A percentile compares a stretch with the other conserved stretches of the same genome.
These are phyloP conservation scores for Camelina neglecta DNA, from an alignment of 345 rosid genomes.

Conservation along the genomic window DNA sequence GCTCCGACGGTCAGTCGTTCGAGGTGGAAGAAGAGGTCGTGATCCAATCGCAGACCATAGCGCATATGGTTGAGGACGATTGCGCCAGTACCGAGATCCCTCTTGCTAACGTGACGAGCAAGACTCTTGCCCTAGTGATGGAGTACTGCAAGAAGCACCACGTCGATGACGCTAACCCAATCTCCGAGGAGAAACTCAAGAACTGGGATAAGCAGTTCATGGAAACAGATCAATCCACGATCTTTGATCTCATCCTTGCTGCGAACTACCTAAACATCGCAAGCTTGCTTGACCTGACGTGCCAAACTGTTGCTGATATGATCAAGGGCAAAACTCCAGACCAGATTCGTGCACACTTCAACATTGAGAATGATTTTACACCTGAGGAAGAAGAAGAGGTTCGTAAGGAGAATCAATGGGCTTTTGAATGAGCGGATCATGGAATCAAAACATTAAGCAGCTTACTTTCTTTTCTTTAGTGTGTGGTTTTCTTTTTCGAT, in stretches of 20 bases:
- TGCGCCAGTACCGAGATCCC: neutral
- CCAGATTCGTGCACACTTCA: neutral
- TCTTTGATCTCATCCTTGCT: slow-evolving; percentile 9
- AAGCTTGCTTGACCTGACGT: neutral
- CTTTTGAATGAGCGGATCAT: neutral
- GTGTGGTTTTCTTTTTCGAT: neutral
- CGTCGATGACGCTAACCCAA: neutral
- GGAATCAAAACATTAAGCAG: neutral
- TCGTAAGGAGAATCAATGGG: neutral
- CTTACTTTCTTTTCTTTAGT: neutral
- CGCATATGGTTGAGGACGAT: neutral
- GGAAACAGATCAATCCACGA: neutral
- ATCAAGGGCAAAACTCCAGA: neutral
- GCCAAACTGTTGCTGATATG: neutral
- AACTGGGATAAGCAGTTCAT: neutral
- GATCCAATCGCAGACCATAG: neutral
- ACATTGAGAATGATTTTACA: slow-evolving; percentile 1
- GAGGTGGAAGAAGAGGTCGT: neutral
- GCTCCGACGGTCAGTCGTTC: slow-evolving; percentile 3
- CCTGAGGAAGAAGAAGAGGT: neutral
- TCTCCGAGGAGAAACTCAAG: neutral
- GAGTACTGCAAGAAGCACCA: too few species aligned
- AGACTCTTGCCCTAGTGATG: too few species aligned
- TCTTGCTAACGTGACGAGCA: too few species aligned
- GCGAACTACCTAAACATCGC: neutral